A percentile compares a stretch with the other conserved stretches of the same genome.
These are phyloP conservation scores for Entomortierella lignicola DNA, from an alignment of 192 early-diverging fungal genomes.

Conservation along the genomic window DNA sequence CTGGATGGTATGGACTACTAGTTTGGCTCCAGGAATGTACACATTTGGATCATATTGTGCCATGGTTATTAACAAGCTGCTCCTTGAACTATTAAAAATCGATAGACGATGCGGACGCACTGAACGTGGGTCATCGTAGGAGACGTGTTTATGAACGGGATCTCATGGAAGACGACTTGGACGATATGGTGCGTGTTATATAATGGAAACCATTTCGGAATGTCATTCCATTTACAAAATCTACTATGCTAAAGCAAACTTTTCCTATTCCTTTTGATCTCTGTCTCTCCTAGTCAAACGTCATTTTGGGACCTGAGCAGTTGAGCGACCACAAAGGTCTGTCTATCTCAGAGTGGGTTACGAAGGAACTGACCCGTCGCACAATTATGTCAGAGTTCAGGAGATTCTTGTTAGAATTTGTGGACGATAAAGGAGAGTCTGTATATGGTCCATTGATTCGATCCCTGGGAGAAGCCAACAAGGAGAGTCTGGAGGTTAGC, in stretches of 20 bases:
- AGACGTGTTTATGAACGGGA: slow-evolving; percentile 47
- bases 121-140: slow-evolving; percentile 46
- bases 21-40: background rate
- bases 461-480: slow-evolving; percentile 83
- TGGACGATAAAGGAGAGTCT: slow-evolving; percentile 87
- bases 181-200: slow-evolving; percentile 39
- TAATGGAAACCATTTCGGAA: background rate
- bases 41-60: no score
- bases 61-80: no score
- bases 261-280: background rate
- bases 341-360: slow-evolving; percentile 86
- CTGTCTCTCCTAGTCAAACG: slow-evolving; percentile 19
- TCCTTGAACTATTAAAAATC: slow-evolving; percentile 9
- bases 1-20: slow-evolving; percentile 71
- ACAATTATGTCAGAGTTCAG: slow-evolving; percentile 90
- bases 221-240: no score
- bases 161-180: slow-evolving; percentile 48
- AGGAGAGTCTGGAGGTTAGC: slow-evolving; percentile 87
- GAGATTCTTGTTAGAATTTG: slow-evolving; percentile 87
- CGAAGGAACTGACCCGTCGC: slow-evolving; percentile 83
- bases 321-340: slow-evolving; percentile 86
- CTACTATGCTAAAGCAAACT: no score
- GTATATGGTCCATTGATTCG: slow-evolving; percentile 95
- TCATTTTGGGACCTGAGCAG: slow-evolving; percentile 66
- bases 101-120: slow-evolving; percentile 25